phyloP scores from a whole-genome alignment of 192 early-diverging fungal genomes.

The Linderina pennispora region DNA sequence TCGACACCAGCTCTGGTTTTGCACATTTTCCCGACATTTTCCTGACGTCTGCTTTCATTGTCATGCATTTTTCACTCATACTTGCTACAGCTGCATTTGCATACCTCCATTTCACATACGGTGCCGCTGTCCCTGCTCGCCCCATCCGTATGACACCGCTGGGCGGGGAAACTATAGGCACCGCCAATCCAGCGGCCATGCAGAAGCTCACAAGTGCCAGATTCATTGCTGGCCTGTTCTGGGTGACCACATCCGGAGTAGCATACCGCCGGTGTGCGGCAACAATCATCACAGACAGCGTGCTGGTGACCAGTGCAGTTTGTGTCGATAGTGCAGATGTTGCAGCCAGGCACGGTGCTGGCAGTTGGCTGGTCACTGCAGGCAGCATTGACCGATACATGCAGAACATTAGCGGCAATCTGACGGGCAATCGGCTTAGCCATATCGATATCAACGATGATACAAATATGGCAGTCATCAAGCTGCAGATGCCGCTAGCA shows the following conservation, averaged over 20 bases:
- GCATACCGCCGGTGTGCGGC: conserved; percentile 32
- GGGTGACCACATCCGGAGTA: conserved; percentile 17
- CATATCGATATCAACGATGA: conserved; percentile 21
- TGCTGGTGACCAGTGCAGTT: conserved; percentile 32
- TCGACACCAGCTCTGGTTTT: too few species aligned
- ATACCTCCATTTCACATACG: too few species aligned
- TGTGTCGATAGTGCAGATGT: conserved; percentile 24
- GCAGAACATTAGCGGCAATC: conserved; percentile 1
- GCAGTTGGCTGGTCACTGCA: conserved; percentile 25
- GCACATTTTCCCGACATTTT: too few species aligned
- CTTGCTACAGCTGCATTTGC: not conserved
- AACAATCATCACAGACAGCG: conserved; percentile 25
- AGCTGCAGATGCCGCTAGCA: conserved; percentile 7
- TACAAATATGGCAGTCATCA: conserved; percentile 30
- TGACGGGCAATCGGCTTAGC: conserved; percentile 6
- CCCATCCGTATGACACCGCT: too few species aligned
- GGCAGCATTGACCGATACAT: conserved; percentile 20
- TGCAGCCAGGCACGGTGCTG: conserved; percentile 12
- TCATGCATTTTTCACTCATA: not conserved
- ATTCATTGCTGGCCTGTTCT: conserved; percentile 39
- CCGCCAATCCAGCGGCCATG: too few species aligned
- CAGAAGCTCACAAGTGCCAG: conserved; percentile 13
- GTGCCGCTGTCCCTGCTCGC: too few species aligned
- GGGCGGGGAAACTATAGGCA: too few species aligned
- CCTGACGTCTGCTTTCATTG: too few species aligned